Evolutionary conservation across 2,329 filamentous ascomycete species (phyloP).

Genomic region (Sclerotinia trifoliorum): DNA sequence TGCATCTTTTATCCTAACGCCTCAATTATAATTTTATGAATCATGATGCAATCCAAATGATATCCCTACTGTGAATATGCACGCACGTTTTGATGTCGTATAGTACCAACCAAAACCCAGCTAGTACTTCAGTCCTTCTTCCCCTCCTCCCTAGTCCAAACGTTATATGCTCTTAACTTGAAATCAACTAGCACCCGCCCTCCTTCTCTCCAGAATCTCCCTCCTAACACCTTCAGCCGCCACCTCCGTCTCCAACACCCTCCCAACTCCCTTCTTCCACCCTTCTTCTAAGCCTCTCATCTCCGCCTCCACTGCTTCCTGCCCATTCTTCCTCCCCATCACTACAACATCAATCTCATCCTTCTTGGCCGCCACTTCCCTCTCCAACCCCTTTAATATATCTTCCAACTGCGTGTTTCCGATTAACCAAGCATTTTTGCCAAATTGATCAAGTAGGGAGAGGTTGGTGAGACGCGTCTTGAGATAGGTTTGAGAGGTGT

Average conservation of each 20-base stretch:
- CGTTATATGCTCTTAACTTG: not conserved
- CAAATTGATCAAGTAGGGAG: slow-evolving; percentile 43
- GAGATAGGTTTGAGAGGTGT: slow-evolving; percentile 58
- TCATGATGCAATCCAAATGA: not conserved
- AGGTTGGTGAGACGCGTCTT: slow-evolving; percentile 39
- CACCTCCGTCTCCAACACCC: slow-evolving; percentile 81
- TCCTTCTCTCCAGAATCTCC: slow-evolving; percentile 65
- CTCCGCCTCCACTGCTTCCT: slow-evolving; percentile 72
- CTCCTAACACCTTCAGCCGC: slow-evolving; percentile 71
- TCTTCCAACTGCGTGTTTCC: slow-evolving; percentile 78
- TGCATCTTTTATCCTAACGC: slow-evolving; percentile 3
- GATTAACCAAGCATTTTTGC: slow-evolving; percentile 89
- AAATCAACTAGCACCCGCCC: slow-evolving; percentile 39
- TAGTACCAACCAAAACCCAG: not conserved
- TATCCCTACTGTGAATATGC: not conserved
- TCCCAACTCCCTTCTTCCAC: slow-evolving; percentile 77
- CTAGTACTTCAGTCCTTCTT: not conserved
- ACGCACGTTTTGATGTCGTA: not conserved
- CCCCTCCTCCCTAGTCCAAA: not conserved
- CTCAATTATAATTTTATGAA: not conserved
- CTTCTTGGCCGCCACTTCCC: slow-evolving; percentile 67
- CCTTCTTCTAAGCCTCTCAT: slow-evolving; percentile 69
- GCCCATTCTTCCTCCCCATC: slow-evolving; percentile 63
- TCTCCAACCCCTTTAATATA: slow-evolving; percentile 67
- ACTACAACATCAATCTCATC: slow-evolving; percentile 73